Percentiles rank a stretch among this genome's conserved stretches.
Conservation (phyloP, 1,284 basidiomycete genomes). For the Cerioporus squamosus region DNA sequence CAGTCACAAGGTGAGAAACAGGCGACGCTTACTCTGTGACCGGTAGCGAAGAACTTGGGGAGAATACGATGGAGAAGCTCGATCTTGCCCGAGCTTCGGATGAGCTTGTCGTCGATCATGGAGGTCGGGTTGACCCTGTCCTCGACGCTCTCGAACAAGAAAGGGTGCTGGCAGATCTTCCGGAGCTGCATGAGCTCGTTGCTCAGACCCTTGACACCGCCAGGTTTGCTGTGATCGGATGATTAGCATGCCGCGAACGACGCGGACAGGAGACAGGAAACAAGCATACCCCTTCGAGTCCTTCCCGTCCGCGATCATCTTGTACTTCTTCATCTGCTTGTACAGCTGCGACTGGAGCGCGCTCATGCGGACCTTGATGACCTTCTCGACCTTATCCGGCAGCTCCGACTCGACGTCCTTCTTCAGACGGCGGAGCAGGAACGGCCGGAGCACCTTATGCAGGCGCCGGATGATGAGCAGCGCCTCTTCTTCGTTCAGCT, state of each 20-base stretch:
- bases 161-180: slow-evolving; percentile 99
- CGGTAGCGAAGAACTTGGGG: slow-evolving; percentile 93
- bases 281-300: slow-evolving; percentile 69
- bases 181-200: slow-evolving; percentile 99
- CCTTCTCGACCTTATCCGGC: slow-evolving; percentile 99
- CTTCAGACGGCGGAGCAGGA: slow-evolving; percentile 95
- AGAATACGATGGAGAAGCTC: slow-evolving; percentile 94
- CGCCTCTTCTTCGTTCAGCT: slow-evolving; percentile 99
- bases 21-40: slow-evolving; percentile 76
- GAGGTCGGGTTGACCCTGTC: slow-evolving; percentile 87
- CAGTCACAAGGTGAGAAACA: background rate
- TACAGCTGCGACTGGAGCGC: slow-evolving; percentile 94
- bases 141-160: slow-evolving; percentile 96
- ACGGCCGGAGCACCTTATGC: slow-evolving; percentile 98
- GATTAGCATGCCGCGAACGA: slow-evolving; percentile 8
- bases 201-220: slow-evolving; percentile 85
- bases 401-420: slow-evolving; percentile 98
- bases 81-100: slow-evolving; percentile 92
- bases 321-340: slow-evolving; percentile 97
- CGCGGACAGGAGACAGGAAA: background rate
- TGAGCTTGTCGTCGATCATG: slow-evolving; percentile 84
- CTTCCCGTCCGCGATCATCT: slow-evolving; percentile 92
- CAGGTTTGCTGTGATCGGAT: slow-evolving; percentile 51
- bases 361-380: slow-evolving; percentile 98
- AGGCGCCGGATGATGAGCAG: slow-evolving; percentile 96